These are phyloP conservation scores for Blastobotrys peoriensis DNA, from an alignment of 805 yeast genomes.

Conservation along the genomic window DNA sequence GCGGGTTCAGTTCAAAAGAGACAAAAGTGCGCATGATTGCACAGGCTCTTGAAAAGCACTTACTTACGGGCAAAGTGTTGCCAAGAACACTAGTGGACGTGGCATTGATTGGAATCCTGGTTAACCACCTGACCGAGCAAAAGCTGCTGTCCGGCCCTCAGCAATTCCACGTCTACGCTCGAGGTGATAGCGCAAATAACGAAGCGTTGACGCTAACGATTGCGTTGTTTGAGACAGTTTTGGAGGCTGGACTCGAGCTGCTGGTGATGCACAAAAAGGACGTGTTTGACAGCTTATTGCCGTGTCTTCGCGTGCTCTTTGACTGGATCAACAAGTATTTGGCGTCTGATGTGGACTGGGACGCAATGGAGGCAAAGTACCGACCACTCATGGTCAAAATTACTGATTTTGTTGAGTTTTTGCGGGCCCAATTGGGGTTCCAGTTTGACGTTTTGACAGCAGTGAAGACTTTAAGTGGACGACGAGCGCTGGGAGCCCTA, in stretches of 20 bases:
- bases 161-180: not conserved
- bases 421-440: slow-evolving; percentile 8
- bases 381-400: not conserved
- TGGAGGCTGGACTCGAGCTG: not conserved
- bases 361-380: not conserved
- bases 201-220: not conserved
- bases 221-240: slow-evolving; percentile 3
- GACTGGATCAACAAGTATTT: slow-evolving; percentile 11
- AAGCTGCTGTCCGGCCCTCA: not conserved
- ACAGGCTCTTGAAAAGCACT: not conserved
- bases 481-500: slow-evolving; percentile 1
- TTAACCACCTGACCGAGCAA: not conserved
- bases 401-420: slow-evolving; percentile 1
- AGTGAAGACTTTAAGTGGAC: slow-evolving; percentile 8
- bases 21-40: not conserved
- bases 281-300: slow-evolving; percentile 1
- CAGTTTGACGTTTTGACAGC: slow-evolving; percentile 15
- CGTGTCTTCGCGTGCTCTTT: slow-evolving; percentile 7
- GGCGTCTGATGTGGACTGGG: slow-evolving; percentile 6
- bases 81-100: not conserved
- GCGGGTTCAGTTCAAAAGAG: no score
- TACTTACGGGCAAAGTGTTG: not conserved
- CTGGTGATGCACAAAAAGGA: not conserved
- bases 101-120: not conserved
- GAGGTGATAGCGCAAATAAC: not conserved